Percentiles rank a stretch among this genome's conserved stretches.
Conservation (phyloP, 2,329 filamentous ascomycete genomes). For the Apiospora saccharicola region DNA sequence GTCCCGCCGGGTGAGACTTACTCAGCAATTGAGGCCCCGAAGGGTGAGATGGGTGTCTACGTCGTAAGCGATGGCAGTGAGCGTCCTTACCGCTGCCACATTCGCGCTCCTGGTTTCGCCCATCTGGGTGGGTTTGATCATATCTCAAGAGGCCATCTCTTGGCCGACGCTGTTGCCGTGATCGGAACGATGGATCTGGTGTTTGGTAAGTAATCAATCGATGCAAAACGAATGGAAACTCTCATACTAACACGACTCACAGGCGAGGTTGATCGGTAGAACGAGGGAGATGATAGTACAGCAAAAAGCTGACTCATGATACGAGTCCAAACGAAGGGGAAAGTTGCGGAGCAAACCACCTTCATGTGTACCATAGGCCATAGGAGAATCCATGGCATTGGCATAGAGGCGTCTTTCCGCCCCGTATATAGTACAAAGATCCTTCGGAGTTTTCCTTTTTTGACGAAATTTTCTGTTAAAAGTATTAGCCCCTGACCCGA, state of each 20-base stretch:
- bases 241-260: slow-evolving; percentile 43
- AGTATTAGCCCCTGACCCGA: not conserved
- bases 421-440: slow-evolving; percentile 29
- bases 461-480: slow-evolving; percentile 10
- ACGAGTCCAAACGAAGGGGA: slow-evolving; percentile 25
- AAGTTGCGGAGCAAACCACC: slow-evolving; percentile 26
- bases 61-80: slow-evolving; percentile 96
- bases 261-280: slow-evolving; percentile 69
- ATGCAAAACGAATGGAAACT: not conserved
- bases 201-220: slow-evolving; percentile 69
- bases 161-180: slow-evolving; percentile 96
- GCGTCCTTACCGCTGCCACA: slow-evolving; percentile 96
- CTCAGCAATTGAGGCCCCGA: slow-evolving; percentile 97
- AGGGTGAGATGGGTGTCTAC: slow-evolving; percentile 99
- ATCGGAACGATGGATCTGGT: slow-evolving; percentile 91
- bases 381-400: slow-evolving; percentile 27
- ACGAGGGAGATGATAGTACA: slow-evolving; percentile 19
- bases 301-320: slow-evolving; percentile 30
- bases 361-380: slow-evolving; percentile 41
- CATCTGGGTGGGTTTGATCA: slow-evolving; percentile 96
- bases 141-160: slow-evolving; percentile 86
- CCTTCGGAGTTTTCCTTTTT: slow-evolving; percentile 20
- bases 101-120: slow-evolving; percentile 94
- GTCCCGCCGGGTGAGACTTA: slow-evolving; percentile 98
- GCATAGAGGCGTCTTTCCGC: slow-evolving; percentile 27